Base-by-base conservation (phyloP, 2,329 filamentous ascomycete genomes). In the Aureobasidium sp. region DNA sequence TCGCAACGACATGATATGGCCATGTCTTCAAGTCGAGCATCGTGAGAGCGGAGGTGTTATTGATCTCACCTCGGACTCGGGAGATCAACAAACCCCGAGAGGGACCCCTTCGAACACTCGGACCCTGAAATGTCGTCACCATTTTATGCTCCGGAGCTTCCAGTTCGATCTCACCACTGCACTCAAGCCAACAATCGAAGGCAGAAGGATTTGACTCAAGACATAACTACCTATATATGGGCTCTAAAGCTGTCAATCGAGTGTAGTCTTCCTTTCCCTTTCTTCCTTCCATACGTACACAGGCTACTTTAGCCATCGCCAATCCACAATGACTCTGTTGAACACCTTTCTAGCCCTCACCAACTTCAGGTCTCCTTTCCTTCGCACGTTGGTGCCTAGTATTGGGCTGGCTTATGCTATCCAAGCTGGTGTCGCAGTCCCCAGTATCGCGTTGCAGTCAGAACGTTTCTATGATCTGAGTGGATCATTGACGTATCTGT, bases 391-490 rank as follows among this genome's bases (percentile, higher is more conserved):
- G 10, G 76, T 87, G 2, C 86, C 86, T 2, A 81, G 80, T 39
- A 79, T 87, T 13, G 80, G 81, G 6, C 80, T 86, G 10, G 85
- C 85, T 2, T 85, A 85, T 66, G 82, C 81, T 1, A 76, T 89
- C 50, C 86, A 89, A 74, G 77, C 81, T 9, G 82, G 79, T 44
- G 82, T 84, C 7, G 86, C 83, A 5, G 70, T 86, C 2, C 86
- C 86, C 5, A 87, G 84, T 6, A 83, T 87, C 63, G 65, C 79
- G 30, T 75, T 77, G 36, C 79, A 84, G 67, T 82, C 82, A 7
- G 87, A 89, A 68, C 81, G 82, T 41, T 87, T 87, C 76, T 89
- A 87, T 70, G 87, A 89, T 69, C 72, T 86, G 51, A 86, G 84
- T 2, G 86, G 86, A 51, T 85, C 84, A 14, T 68, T 86, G 36